Base-by-base conservation (phyloP, 169 alveolate genomes). In the Eimeria tenella region DNA sequence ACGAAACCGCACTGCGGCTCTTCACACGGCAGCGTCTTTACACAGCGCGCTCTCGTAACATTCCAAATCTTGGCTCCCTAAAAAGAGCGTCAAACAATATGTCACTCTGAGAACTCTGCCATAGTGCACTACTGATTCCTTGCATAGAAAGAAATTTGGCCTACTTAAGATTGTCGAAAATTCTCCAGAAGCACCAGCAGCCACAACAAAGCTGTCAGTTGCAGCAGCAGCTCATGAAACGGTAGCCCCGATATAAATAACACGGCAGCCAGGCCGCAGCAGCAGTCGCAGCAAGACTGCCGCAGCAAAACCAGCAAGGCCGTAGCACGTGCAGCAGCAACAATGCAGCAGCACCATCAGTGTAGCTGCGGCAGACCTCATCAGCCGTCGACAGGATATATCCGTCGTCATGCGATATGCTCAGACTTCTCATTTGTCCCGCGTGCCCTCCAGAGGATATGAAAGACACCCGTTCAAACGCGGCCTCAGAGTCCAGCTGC, bases 21-120 rank as follows among this genome's bases (percentile, higher is more conserved):
- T 17, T 74, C 84, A n/a, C 55, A 13, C 65, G 50, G 56, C 31
- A 58, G 68, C 15, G 68, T 87, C 93, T 53, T 63, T 23, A 87
- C 86, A 21, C 86, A 70, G 17, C 62, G 84, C 71, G 50, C 42
- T 25, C 75, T n/a, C n/a, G 49, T 60, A 10, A 73, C 49, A 19
- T 55, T 87, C 93, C 93, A 87, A 53, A 87, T 73, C 25, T 87
- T 87, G 21, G 52, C 56, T 4, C 93, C 81, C 93, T 87, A 17
- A 19, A 56, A 23, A 6, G 42, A 31, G 42, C 42, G 42, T 2
- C 42, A 31, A 31, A 31, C 42, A 31, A 31, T 31, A 31, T 31
- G 2, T 31, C 42, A 31, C 42, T 31, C 42, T 31, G 42, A 31
- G 42, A 31, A 31, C 2, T 31, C 0, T 31, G 42, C 42, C 42